Percentiles rank a stretch among this genome's conserved stretches.
These are phyloP conservation scores for Lactarius sp. DNA, from an alignment of 768 basidiomycete species.

Conservation along the genomic window DNA sequence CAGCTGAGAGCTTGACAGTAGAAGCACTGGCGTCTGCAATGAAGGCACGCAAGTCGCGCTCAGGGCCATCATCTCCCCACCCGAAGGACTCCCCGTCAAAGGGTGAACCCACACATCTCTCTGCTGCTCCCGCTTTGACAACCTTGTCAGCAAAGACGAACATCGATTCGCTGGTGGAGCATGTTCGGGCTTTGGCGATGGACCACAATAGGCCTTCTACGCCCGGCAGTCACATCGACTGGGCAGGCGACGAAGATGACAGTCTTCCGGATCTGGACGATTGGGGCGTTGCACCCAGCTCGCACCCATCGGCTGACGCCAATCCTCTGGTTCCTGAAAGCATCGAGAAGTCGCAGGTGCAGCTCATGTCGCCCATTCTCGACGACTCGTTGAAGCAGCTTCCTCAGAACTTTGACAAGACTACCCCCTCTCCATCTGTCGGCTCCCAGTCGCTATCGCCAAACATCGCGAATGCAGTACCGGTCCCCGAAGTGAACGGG, in stretches of 20 bases:
- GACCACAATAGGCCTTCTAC: constrained; percentile 54
- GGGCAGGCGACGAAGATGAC: constrained; percentile 84
- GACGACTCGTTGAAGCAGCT: constrained; percentile 26
- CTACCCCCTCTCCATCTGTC: constrained; percentile 12
- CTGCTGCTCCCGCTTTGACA: constrained; percentile 25
- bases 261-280: constrained; percentile 79
- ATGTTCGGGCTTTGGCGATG: constrained; percentile 70
- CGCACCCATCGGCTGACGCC: constrained; percentile 22
- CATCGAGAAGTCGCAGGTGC: constrained; percentile 33
- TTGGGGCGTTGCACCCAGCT: constrained; percentile 63
- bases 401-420: constrained; percentile 23
- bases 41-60: constrained; percentile 16
- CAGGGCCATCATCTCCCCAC: constrained; percentile 21
- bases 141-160: constrained; percentile 52
- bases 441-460: constrained; percentile 8
- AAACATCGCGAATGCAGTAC: not conserved
- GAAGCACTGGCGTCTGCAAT: constrained; percentile 26
- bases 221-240: constrained; percentile 79
- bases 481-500: not conserved
- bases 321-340: constrained; percentile 23
- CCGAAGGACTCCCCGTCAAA: constrained; percentile 35
- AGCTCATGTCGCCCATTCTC: constrained; percentile 26
- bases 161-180: constrained; percentile 75
- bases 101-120: constrained; percentile 55
- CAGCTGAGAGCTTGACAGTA: constrained; percentile 26